Base-by-base conservation (phyloP, 768 basidiomycete genomes). In the Lenzites betulinus region DNA sequence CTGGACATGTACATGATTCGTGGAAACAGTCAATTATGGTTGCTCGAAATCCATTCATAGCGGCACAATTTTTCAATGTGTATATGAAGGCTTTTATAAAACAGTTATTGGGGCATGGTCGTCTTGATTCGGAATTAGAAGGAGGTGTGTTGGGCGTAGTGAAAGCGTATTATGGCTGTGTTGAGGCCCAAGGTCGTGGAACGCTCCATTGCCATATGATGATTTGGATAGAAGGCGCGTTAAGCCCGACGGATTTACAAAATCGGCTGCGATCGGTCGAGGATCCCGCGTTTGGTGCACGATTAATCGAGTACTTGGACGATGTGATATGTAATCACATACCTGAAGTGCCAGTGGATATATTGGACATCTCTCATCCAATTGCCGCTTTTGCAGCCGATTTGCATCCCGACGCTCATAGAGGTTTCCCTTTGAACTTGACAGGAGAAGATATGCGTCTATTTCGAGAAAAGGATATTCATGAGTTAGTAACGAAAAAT, bases 41-140 rank as follows among this genome's bases (percentile, higher is more conserved):
- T 5, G 79, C 81, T 0, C 60, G 69, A 55, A 77, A 82, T 66
- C 80, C 81, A 0, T 56, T 60, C 5, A 59, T 76, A 0, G 76
- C 75, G 0, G 74, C 78, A 0, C 63, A 74, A 20, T 81, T 80
- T 63, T 81, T 81, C 59, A 65, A 80, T 63, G 58, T 74, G 1
- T 76, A 75, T 23, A 78, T 81, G 65, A 65, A 71, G n/a, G 67
- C 70, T 0, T 77, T 81, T 57, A 68, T 79, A 16, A 23, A 20
- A 54, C 0, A 50, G 63, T 7, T 26, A 26, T 13, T 36, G 7
- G 35, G 35, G 13, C 5, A 7, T 16, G 23, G 28, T 2, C 4
- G 7, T 2, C 62, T 2, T 18, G 15, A 35, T 13, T 7, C 28
- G 61, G 35, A 33, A 2, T 43, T 3, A 52, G 70, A 36, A 67